Evolutionary conservation across 169 alveolate species (phyloP), one percentile per base, ranked within the genome.

Genomic region (Theileria parva): DNA sequence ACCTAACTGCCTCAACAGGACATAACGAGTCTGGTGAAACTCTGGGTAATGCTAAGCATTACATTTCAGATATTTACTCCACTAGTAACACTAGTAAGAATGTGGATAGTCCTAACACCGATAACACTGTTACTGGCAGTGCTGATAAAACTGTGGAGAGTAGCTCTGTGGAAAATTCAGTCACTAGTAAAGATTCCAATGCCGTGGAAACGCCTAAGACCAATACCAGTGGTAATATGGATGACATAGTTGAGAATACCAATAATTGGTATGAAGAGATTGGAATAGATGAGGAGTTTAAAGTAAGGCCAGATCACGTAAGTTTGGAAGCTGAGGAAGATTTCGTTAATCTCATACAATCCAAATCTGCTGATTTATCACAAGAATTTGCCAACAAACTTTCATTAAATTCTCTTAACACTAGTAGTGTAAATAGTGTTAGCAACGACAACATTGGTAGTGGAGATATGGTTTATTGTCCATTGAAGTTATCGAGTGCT

Each of bases 21-120:
- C 87, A 85, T 30, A 27, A 50, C 51, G 65, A 85, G 30, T 77
- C 91, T 11, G 91, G 91, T 15, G 70, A 37, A 23, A 85, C 91
- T 30, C 77, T 85, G n/a, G 87, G 87, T 11, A 57, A 64, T 32
- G 76, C 77, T 30, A 79, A 74, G 39, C 80, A 83, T 63, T 83
- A 83, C 66, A 60, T 77, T 12, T 28, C 74, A 19, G 86, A 83
- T 32, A 64, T 83, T n/a, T 83, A 83, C 37, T 69, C 78, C 27
- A 39, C 78, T 44, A 44, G 17, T 11, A 44, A 44, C 2, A 44
- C 2, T 32, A 5, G 1, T 1, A 5, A 32, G 1, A 32, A 5
- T 32, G 37, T 32, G 37, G 37, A 32, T 32, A 1, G 8, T 32
- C 37, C 37, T 3, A 34, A 21, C 25, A 48, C 37, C 44, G 78